Evolutionary conservation across 2,329 filamentous ascomycete genomes (phyloP), one percentile per base, ranked within the genome.

Genomic region (Penicillium sp.): DNA sequence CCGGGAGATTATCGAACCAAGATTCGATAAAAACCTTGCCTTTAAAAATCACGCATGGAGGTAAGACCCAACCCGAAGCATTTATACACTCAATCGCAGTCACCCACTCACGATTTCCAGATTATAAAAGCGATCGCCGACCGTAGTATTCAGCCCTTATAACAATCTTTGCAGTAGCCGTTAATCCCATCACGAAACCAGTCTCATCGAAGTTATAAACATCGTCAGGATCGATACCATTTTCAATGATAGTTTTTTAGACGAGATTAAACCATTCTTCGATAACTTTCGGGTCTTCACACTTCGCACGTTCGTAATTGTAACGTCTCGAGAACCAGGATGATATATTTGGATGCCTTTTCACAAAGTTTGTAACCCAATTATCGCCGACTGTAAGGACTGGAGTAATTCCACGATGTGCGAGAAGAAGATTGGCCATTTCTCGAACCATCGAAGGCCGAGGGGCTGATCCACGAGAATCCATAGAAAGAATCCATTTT

Each of bases 401-500:
- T 4, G 14, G 45, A 16, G 32, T 38, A 27, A 16, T 38, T 29
- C 32, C 21, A 8, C 32, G 31, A 2, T 22, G 1, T 39, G n/a
- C 4, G 10, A 46, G 38, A 13, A 49, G 47, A 18, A 49, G 18
- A 49, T 49, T 14, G 7, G 47, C 47, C 22, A 42, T 49, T 49
- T 49, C 47, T 49, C 36, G 36, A 5, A 49, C 47, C 0, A 4
- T 29, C 18, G 36, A 7, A 5, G 24, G 47, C 24, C 24, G 21
- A 13, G 22, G 47, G 1, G 47, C 36, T 49, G 47, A 11, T 36
- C 43, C 31, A 6, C 24, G 4, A 44, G 24, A n/a, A 24, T 31
- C 43, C 1, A 24, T 34, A 36, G 43, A 46, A 10, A 47, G 44
- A 14, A 38, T 39, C 11, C 10, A 38, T 22, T 27, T 27, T 24